A percentile compares a stretch with the other conserved stretches of the same genome.
Conservation (phyloP, 805 yeast species). For the Ogataea nonfermentans region DNA sequence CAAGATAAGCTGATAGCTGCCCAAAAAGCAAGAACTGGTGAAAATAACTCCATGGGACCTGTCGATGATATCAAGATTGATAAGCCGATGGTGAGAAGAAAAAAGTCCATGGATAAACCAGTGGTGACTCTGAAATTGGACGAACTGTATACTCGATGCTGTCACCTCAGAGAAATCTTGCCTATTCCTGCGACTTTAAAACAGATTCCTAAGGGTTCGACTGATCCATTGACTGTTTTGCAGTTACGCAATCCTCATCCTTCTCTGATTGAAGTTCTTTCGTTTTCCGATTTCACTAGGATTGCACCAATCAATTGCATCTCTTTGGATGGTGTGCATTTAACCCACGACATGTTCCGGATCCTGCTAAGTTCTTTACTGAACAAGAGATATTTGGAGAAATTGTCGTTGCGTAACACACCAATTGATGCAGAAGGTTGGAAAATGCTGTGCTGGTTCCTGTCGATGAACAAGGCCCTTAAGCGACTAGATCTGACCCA, state of each 20-base stretch:
- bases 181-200: conserved; percentile 89
- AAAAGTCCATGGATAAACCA: conserved; percentile 36
- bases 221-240: conserved; percentile 68
- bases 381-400: conserved; percentile 63
- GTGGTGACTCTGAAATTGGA: conserved; percentile 51
- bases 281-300: conserved; percentile 84
- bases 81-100: conserved; percentile 56
- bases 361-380: conserved; percentile 69
- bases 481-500: conserved; percentile 71
- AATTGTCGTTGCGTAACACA: conserved; percentile 75
- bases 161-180: conserved; percentile 85
- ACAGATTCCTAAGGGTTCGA: conserved; percentile 74
- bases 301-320: conserved; percentile 79
- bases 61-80: conserved; percentile 52
- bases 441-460: conserved; percentile 73
- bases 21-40: conserved; percentile 26
- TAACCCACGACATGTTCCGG: conserved; percentile 74
- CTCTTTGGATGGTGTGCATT: conserved; percentile 72
- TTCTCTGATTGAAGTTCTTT: conserved; percentile 79
- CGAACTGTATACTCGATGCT: conserved; percentile 83
- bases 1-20: conserved; percentile 34
- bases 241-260: conserved; percentile 87
- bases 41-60: conserved; percentile 23
- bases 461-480: conserved; percentile 59
- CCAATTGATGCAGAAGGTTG: conserved; percentile 72